phyloP scores from a whole-genome alignment of 441 rosid genomes.

The Aleurites moluccanus region DNA sequence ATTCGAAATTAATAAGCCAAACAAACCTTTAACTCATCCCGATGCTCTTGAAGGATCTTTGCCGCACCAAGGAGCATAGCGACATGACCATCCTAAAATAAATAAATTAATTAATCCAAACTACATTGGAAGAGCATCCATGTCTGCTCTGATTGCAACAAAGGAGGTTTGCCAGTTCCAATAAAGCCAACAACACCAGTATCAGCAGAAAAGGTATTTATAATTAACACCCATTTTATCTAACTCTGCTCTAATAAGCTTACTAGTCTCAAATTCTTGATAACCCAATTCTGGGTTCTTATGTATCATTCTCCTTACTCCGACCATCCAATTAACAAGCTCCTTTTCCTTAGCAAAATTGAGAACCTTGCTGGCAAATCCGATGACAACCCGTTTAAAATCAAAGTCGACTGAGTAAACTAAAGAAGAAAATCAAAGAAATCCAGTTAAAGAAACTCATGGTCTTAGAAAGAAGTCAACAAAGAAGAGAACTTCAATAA shows the following conservation, averaged over 20 bases:
- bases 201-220: slow-evolving; percentile 65
- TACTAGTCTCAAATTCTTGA: slow-evolving; percentile 88
- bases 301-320: slow-evolving; percentile 76
- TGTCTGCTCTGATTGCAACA: slow-evolving; percentile 93
- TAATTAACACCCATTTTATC: slow-evolving; percentile 66
- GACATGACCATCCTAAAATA: slow-evolving; percentile 63
- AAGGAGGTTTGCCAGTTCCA: slow-evolving; percentile 80
- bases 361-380: slow-evolving; percentile 50
- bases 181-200: slow-evolving; percentile 82
- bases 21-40: slow-evolving; percentile 59
- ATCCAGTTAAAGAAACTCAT: slow-evolving; percentile 54
- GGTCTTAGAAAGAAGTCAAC: not conserved
- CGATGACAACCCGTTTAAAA: slow-evolving; percentile 41
- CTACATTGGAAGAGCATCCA: slow-evolving; percentile 95
- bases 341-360: slow-evolving; percentile 53
- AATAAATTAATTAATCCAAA: slow-evolving; percentile 16
- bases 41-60: slow-evolving; percentile 67
- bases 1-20: slow-evolving; percentile 12
- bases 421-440: slow-evolving; percentile 33
- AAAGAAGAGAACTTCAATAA: slow-evolving; percentile 12
- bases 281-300: slow-evolving; percentile 86
- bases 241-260: slow-evolving; percentile 67
- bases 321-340: slow-evolving; percentile 73
- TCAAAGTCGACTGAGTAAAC: slow-evolving; percentile 30
- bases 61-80: slow-evolving; percentile 93